Conservation (phyloP, 768 basidiomycete genomes). For the Tulasnella sp. region DNA sequence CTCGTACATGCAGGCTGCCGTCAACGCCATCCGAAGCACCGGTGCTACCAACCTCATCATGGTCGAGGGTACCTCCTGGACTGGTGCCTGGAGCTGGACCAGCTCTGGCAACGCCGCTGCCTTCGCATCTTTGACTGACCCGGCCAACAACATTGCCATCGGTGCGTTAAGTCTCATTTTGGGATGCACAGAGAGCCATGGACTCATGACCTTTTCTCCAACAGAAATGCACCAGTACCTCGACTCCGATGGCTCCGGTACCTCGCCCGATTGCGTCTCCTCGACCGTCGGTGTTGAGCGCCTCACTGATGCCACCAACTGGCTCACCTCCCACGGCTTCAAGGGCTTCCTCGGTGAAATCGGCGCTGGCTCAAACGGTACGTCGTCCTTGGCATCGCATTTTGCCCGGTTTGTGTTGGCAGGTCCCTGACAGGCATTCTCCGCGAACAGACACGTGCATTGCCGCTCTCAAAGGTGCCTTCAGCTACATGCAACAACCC, state of each 20-base stretch:
- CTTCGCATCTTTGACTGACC: constrained; percentile 44
- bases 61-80: constrained; percentile 36
- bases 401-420: not conserved
- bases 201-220: not conserved
- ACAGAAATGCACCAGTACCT: constrained; percentile 64
- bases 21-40: constrained; percentile 51
- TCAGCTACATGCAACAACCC: constrained; percentile 48
- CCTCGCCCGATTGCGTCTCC: constrained; percentile 42
- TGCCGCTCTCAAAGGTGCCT: constrained; percentile 41
- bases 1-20: constrained; percentile 49
- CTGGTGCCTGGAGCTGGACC: constrained; percentile 52
- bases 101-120: constrained; percentile 44
- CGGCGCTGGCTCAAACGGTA: constrained; percentile 34
- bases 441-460: constrained; percentile 29
- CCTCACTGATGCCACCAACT: constrained; percentile 42
- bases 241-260: constrained; percentile 48
- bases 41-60: constrained; percentile 45
- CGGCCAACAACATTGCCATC: constrained; percentile 50
- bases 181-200: not conserved
- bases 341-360: constrained; percentile 59
- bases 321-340: constrained; percentile 46
- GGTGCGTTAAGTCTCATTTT: constrained; percentile 26
- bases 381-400: not conserved
- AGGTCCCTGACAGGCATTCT: constrained; percentile 2
- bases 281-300: constrained; percentile 50